These are phyloP conservation scores for Mortierella sp. DNA, from an alignment of 371 early-diverging fungal species.

Conservation along the genomic window DNA sequence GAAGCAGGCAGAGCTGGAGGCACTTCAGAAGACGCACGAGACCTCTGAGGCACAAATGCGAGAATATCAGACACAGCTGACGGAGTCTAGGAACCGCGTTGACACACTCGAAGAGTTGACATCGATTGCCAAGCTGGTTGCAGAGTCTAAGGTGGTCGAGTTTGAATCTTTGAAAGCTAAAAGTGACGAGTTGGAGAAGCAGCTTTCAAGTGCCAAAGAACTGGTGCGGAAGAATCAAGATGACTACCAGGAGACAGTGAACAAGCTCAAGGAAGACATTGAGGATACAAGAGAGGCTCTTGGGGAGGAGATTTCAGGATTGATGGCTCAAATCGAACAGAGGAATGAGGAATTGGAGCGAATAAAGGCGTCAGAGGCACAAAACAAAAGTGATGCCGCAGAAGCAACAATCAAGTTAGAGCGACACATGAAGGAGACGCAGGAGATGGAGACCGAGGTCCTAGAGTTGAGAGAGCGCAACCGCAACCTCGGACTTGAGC, in stretches of 20 bases:
- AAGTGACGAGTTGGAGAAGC: slow-evolving; percentile 20
- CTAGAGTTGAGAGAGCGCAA: slow-evolving; percentile 11
- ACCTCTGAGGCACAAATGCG: slow-evolving; percentile 63
- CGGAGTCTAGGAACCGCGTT: slow-evolving; percentile 64
- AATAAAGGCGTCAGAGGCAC: neutral
- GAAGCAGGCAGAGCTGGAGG: slow-evolving; percentile 76
- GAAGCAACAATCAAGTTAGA: slow-evolving; percentile 3
- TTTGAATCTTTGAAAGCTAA: slow-evolving; percentile 54
- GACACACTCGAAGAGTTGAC: slow-evolving; percentile 65
- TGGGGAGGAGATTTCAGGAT: slow-evolving; percentile 27
- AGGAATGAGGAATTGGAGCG: neutral
- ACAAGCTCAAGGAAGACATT: slow-evolving; percentile 56
- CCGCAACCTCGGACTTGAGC: slow-evolving; percentile 23
- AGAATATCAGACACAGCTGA: slow-evolving; percentile 61
- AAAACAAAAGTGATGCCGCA: slow-evolving; percentile 9
- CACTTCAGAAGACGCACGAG: slow-evolving; percentile 69
- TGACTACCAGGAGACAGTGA: slow-evolving; percentile 33
- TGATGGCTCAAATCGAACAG: slow-evolving; percentile 14
- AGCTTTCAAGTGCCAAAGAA: slow-evolving; percentile 40
- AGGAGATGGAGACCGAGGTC: slow-evolving; percentile 14
- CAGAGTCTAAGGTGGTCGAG: slow-evolving; percentile 53
- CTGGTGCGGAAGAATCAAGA: slow-evolving; percentile 57
- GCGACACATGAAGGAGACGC: neutral
- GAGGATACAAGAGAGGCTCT: slow-evolving; percentile 58
- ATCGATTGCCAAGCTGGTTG: slow-evolving; percentile 50